Base-by-base conservation (phyloP, 2,329 filamentous ascomycete genomes). In the Massarina eburnea region DNA sequence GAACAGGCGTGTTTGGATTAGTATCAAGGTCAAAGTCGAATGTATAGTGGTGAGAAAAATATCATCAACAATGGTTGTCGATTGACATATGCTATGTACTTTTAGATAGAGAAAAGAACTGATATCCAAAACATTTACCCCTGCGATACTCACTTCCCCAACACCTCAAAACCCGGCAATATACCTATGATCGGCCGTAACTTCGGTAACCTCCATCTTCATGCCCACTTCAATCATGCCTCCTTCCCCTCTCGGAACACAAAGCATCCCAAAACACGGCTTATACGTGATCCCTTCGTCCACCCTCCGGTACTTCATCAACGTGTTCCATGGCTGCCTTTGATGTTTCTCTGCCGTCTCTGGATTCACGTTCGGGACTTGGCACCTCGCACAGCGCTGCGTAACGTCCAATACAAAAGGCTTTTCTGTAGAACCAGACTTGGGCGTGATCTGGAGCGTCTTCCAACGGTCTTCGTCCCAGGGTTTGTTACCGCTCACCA, bases 381-480 rank as follows among this genome's bases (percentile, higher is more conserved):
- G 80, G 49, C 82, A 85, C 17, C 82, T 68, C 26, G 81, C 76
- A 58, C 82, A 85, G 3, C 81, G 71, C 21, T 80, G 79, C 15
- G 81, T 76, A 22, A 84, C 75, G 61, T 85, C 82, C 26, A 84
- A 55, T 19, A 72, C 71, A 8, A 82, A 59, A 4, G 35, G 19
- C 44, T 43, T 19, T 18, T 17, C n/a, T 2, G n/a, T 4, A 18
- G 46, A 21, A 9, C 48, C 54, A 9, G 43, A 17, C 35, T 45
- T 41, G 0, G 57, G 47, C 3, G 45, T 39, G 39, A 82, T 75
- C 8, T 76, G 71, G 0, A 85, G 68, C 3, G 75, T 73, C 67
- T 84, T 85, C 83, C 83, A 86, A 14, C 73, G 73, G 61, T 86
- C 83, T 59, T 86, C 83, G 29, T 74, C 74, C 83, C 83, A 86